Evolutionary conservation across 2,329 filamentous ascomycete genomes (phyloP).

Genomic region (Fusarium praegraminearum): DNA sequence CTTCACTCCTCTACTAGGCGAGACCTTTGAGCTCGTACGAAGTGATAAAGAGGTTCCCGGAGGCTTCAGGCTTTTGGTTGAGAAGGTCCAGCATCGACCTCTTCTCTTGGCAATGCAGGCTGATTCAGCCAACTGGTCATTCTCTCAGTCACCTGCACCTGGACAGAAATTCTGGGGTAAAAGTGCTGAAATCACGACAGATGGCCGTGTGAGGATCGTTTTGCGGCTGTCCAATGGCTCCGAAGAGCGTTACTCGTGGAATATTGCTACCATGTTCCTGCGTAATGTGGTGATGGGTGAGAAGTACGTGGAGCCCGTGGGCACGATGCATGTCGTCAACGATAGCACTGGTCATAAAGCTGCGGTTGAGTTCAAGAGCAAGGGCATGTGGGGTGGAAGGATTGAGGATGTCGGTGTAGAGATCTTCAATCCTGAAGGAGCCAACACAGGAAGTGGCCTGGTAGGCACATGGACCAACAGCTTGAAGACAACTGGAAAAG

Average conservation of each 20-base stretch:
- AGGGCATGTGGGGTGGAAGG: conserved; percentile 96
- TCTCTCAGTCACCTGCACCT: conserved; percentile 87
- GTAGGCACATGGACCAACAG: conserved; percentile 86
- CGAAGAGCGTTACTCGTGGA: conserved; percentile 91
- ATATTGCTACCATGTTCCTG: conserved; percentile 87
- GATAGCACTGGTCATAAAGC: conserved; percentile 87
- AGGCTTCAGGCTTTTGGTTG: conserved; percentile 90
- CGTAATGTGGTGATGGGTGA: conserved; percentile 98
- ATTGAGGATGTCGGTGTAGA: conserved; percentile 89
- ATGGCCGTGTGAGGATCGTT: conserved; percentile 84
- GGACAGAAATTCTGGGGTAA: conserved; percentile 99
- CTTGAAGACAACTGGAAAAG: conserved; percentile 73
- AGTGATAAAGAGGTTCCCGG: conserved; percentile 78
- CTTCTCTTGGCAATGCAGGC: conserved; percentile 94
- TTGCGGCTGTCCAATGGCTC: conserved; percentile 73
- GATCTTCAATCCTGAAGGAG: conserved; percentile 74
- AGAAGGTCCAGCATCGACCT: conserved; percentile 94
- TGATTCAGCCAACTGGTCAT: conserved; percentile 85
- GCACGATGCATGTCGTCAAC: conserved; percentile 86
- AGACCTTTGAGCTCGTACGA: conserved; percentile 93
- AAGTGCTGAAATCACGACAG: conserved; percentile 91
- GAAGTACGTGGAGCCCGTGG: conserved; percentile 96
- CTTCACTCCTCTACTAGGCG: conserved; percentile 95
- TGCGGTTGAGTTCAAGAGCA: conserved; percentile 89
- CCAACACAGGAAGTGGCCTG: conserved; percentile 74